phyloP scores from a whole-genome alignment of 441 rosid species.

The Euphorbia corollata region DNA sequence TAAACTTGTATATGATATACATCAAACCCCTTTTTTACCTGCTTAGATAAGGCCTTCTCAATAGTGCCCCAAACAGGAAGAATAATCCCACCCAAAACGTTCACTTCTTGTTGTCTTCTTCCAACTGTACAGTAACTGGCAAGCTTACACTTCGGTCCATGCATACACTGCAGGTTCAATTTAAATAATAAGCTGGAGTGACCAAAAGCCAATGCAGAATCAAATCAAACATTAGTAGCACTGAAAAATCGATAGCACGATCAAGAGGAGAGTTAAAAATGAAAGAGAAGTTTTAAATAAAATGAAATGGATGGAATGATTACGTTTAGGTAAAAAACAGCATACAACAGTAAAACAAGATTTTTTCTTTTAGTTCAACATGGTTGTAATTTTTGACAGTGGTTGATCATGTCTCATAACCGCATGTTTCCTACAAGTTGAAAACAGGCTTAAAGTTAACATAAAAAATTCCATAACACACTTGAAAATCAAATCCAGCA shows the following conservation, averaged over 20 bases:
- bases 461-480: not conserved
- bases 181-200: not conserved
- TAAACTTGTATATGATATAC: too few relatives aligned
- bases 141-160: constrained; percentile 91
- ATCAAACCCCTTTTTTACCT: constrained; percentile 36
- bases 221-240: not conserved
- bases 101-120: constrained; percentile 85
- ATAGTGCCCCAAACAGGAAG: constrained; percentile 98
- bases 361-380: not conserved
- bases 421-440: not conserved
- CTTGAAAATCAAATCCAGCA: not conserved
- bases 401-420: not conserved
- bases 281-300: too few relatives aligned
- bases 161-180: constrained; percentile 78
- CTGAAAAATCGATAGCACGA: not conserved
- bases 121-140: constrained; percentile 92
- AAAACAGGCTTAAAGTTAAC: not conserved
- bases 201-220: constrained; percentile 11
- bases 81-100: constrained; percentile 94
- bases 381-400: not conserved
- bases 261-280: not conserved
- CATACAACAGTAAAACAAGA: not conserved
- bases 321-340: too few relatives aligned
- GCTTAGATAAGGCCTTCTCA: constrained; percentile 93
- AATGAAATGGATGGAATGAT: too few relatives aligned